A percentile compares a stretch with the other conserved stretches of the same genome.
These are phyloP conservation scores for Pleurotus djamor DNA, from an alignment of 768 basidiomycete genomes.

Conservation along the genomic window DNA sequence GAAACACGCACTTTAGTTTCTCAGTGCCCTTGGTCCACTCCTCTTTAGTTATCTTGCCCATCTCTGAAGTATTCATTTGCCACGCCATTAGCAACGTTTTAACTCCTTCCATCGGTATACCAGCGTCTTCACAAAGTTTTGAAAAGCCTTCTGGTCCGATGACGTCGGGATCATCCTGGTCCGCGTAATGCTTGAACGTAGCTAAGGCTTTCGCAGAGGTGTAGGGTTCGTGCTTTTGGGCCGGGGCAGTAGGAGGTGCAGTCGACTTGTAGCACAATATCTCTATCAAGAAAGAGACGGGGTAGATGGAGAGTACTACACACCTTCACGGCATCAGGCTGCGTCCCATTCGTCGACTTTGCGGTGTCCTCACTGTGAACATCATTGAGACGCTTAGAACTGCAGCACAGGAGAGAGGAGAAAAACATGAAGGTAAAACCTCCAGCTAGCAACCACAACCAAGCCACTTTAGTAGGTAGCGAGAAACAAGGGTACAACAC, in stretches of 20 bases:
- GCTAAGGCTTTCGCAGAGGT: conserved; percentile 43
- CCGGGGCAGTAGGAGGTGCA: conserved; percentile 11
- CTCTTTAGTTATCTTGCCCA: conserved; percentile 66
- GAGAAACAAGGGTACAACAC: conserved; percentile 7
- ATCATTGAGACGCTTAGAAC: conserved; percentile 25
- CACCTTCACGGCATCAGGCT: not conserved
- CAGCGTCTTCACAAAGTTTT: conserved; percentile 63
- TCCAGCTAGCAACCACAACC: conserved; percentile 20
- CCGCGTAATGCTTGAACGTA: conserved; percentile 64
- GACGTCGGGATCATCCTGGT: conserved; percentile 47
- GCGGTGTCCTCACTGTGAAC: not conserved
- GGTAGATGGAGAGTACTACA: not conserved
- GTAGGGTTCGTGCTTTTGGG: conserved; percentile 40
- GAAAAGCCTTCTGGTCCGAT: conserved; percentile 78
- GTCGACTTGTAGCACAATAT: no score
- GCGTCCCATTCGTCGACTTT: not conserved
- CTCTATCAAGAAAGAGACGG: conserved; percentile 3
- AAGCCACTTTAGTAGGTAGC: conserved; percentile 10
- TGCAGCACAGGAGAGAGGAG: conserved; percentile 62
- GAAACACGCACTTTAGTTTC: conserved; percentile 7
- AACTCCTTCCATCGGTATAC: conserved; percentile 73
- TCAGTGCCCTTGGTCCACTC: conserved; percentile 67
- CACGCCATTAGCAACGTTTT: conserved; percentile 73
- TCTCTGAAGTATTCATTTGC: conserved; percentile 68
- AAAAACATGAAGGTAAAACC: conserved; percentile 55